A percentile compares a stretch with the other conserved stretches of the same genome.
Evolutionary conservation across 2,329 filamentous ascomycete genomes (phyloP).

Genomic region (Nothophaeocryptopus gaeumannii): DNA sequence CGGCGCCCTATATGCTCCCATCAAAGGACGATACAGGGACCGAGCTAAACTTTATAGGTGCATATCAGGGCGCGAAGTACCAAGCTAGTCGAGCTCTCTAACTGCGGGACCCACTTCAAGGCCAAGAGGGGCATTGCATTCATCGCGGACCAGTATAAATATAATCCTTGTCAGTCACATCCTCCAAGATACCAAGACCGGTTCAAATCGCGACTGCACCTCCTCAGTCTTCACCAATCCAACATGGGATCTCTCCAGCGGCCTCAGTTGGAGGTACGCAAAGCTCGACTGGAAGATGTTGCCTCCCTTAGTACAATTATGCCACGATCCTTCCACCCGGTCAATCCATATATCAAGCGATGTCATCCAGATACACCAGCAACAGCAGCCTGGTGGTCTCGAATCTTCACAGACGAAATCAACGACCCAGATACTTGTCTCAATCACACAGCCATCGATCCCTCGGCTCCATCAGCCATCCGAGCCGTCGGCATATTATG

Average conservation of each 20-base stretch:
- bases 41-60: too few species aligned
- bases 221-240: too few species aligned
- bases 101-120: not conserved
- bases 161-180: too few species aligned
- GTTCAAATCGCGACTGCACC: too few species aligned
- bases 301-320: constrained; percentile 27
- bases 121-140: not conserved
- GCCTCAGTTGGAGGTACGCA: not conserved
- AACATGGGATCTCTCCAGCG: too few species aligned
- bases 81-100: not conserved
- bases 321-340: constrained; percentile 28
- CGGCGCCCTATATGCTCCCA: too few species aligned
- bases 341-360: constrained; percentile 24
- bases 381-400: constrained; percentile 23
- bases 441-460: constrained; percentile 18
- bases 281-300: constrained; percentile 11
- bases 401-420: constrained; percentile 23
- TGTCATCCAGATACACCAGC: constrained; percentile 25
- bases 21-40: too few species aligned
- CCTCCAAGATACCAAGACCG: too few species aligned
- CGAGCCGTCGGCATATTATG: constrained; percentile 19
- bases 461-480: not conserved
- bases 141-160: not conserved
- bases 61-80: too few species aligned
- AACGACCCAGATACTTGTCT: constrained; percentile 9